Base-by-base conservation (phyloP, 108 stramenopile genomes). In the Bacterosira constricta region DNA sequence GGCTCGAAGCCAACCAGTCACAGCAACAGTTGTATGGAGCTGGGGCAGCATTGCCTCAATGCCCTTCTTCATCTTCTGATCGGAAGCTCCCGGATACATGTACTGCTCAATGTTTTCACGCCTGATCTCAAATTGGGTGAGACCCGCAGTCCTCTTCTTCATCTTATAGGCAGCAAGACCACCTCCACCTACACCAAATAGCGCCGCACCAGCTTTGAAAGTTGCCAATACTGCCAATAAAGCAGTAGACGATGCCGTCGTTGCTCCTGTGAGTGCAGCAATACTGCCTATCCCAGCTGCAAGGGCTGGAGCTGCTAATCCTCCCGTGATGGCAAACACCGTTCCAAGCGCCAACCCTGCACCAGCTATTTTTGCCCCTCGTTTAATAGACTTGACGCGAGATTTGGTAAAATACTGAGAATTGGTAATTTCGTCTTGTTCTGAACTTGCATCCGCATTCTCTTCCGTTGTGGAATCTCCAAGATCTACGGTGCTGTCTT, bases 271-370 rank as follows among this genome's bases (percentile, higher is more conserved):
- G 25, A 82, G 69, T 15, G 83, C 63, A 42, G 81, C 84, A 31
- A 87, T 17, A 6, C 75, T 82, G 15, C 83, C 85, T 39, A 88
- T 52, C 0, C 83, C 81, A 31, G 85, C 85, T 2, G 85, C 88
- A 25, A 88, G 73, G n/a, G 73, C 88, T 26, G 88, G 88, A 6
- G 89, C 89, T 15, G 89, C 89, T 27, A 90, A 47, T 4, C 89
- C 89, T 21, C 86, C 89, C 0, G 89, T 86, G 18, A 90, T 73
- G 20, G 85, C 89, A 77, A 90, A 85, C 18, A 86, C 60, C 12
- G 83, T 83, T 12, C 89, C 89, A 52, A 87, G 80, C 12, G 79
- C 82, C 2, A 86, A 41, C 17, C 85, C 85, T 11, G 84, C 86
- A 10, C 77, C 75, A 9, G 83, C 85, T 62, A 90, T 90, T 62